phyloP scores from a whole-genome alignment of 108 stramenopile genomes.

The Stephanodiscus triporus region DNA sequence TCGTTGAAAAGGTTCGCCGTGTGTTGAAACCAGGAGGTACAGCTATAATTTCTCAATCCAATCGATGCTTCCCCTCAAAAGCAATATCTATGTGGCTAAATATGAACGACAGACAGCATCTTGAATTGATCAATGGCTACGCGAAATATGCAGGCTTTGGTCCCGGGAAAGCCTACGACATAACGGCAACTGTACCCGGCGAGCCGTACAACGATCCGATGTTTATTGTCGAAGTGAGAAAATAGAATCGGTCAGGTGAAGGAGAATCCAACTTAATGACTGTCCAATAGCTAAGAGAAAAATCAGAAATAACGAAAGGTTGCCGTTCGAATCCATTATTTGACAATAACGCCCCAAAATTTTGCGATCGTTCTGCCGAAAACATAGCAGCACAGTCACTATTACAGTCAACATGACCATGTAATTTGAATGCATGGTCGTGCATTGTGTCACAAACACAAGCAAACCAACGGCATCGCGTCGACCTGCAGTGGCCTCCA shows the following conservation, averaged over 20 bases:
- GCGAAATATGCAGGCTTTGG: conserved; percentile 75
- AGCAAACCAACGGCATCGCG: no score
- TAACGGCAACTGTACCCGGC: conserved; percentile 68
- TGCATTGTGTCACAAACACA: no score
- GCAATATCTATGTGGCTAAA: conserved; percentile 93
- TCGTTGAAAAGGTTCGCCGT: conserved; percentile 46
- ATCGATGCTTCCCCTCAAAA: conserved; percentile 94
- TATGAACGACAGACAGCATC: conserved; percentile 94
- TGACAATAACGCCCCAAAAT: no score
- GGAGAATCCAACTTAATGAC: neutral
- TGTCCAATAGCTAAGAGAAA: no score
- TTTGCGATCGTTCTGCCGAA: no score
- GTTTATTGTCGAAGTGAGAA: conserved; percentile 77
- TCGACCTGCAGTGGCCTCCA: no score
- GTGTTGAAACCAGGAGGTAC: conserved; percentile 92
- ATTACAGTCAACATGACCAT: no score
- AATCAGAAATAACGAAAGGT: no score
- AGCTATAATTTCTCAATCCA: conserved; percentile 91
- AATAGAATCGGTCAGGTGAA: conserved; percentile 10
- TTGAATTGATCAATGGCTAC: conserved; percentile 87
- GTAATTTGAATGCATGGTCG: no score
- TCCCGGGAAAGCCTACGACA: conserved; percentile 71
- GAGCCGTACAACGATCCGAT: conserved; percentile 74
- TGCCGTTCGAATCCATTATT: no score
- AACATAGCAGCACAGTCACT: no score